A percentile compares a stretch with the other conserved stretches of the same genome.
These are phyloP conservation scores for Brassica rapa DNA, from an alignment of 345 rosid species.

Conservation along the genomic window DNA sequence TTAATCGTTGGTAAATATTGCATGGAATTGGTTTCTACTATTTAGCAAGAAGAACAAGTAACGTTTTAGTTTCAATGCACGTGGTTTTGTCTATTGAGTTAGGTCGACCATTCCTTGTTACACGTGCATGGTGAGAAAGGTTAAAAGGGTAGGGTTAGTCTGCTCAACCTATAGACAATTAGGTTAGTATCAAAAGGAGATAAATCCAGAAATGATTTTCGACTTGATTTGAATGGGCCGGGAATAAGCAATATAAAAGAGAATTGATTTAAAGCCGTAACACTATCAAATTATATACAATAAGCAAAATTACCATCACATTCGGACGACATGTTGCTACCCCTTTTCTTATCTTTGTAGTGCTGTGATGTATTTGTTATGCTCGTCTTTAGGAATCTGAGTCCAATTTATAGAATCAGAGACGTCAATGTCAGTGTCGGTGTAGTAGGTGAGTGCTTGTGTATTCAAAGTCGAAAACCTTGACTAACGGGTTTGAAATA, in stretches of 20 bases:
- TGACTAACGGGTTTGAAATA: not conserved
- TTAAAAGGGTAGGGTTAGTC: not conserved
- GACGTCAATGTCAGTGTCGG: conserved; percentile 3
- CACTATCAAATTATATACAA: not conserved
- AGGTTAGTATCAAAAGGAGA: not conserved
- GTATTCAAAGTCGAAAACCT: conserved; percentile 2
- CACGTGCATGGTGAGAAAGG: not conserved
- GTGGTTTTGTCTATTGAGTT: not conserved
- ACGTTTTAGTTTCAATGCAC: no score
- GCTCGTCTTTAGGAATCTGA: not conserved
- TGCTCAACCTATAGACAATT: not conserved
- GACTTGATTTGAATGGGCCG: not conserved
- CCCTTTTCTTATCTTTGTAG: not conserved
- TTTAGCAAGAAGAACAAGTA: no score
- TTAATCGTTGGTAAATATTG: not conserved
- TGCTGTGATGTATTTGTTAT: conserved; percentile 4
- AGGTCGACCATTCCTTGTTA: not conserved
- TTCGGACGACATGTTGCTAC: conserved; percentile 22
- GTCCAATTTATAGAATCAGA: conserved; percentile 25
- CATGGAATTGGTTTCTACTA: not conserved
- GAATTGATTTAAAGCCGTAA: not conserved
- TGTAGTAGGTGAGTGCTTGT: conserved; percentile 7
- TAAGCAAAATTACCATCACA: conserved; percentile 12
- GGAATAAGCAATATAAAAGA: not conserved
- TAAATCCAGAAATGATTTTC: not conserved